These are phyloP conservation scores for Zygoascus biomembranicola DNA, from an alignment of 805 yeast species.

Conservation along the genomic window DNA sequence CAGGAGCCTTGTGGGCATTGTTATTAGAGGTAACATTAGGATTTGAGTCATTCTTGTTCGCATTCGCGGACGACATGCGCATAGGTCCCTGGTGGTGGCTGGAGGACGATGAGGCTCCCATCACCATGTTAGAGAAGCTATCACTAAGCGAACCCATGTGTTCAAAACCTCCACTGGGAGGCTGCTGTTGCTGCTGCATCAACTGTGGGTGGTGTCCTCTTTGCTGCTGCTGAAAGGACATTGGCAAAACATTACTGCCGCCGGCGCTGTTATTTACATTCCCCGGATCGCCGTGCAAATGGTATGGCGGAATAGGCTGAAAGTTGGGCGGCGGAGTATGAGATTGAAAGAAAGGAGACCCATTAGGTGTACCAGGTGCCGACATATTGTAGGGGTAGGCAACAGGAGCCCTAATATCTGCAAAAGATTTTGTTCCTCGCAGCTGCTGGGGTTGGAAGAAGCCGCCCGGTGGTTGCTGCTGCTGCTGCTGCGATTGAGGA, in stretches of 20 bases:
- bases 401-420: constrained; percentile 25
- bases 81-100: background rate
- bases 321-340: constrained; percentile 17
- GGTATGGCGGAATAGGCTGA: constrained; percentile 10
- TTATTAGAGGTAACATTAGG: background rate
- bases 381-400: constrained; percentile 11
- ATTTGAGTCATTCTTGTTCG: background rate
- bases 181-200: constrained; percentile 4
- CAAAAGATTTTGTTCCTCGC: constrained; percentile 29
- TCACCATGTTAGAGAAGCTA: constrained; percentile 16
- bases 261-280: constrained; percentile 1
- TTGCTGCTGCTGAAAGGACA: constrained; percentile 6
- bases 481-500: constrained; percentile 6
- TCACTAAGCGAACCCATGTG: constrained; percentile 12
- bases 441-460: constrained; percentile 11
- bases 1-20: background rate
- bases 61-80: constrained; percentile 9
- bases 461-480: background rate
- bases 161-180: background rate
- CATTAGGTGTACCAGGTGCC: constrained; percentile 18
- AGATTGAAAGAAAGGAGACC: constrained; percentile 20
- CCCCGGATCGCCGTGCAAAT: constrained; percentile 8
- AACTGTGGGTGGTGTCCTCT: constrained; percentile 4
- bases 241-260: constrained; percentile 1
- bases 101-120: constrained; percentile 7